Evolutionary conservation across 345 rosid species (phyloP).

Genomic region (Melaleuca quinquenervia): DNA sequence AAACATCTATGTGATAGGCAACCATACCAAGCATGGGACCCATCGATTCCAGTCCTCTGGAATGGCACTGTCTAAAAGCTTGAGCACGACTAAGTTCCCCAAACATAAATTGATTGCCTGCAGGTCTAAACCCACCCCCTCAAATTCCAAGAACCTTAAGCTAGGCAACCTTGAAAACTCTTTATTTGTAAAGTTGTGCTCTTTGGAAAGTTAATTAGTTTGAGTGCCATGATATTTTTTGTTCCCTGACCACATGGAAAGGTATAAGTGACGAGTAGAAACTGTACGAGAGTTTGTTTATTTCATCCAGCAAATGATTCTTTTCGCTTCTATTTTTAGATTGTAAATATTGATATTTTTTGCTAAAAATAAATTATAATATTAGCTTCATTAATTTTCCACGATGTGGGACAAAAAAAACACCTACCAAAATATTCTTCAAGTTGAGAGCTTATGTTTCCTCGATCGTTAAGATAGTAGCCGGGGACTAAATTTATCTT

Average conservation of each 20-base stretch:
- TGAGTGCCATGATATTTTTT: neutral
- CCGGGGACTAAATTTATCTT: neutral
- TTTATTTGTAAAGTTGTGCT: neutral
- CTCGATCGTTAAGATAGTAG: too few species aligned
- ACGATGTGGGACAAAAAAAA: fast-evolving
- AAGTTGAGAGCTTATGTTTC: neutral
- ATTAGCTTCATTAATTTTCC: too few species aligned
- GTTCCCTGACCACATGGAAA: neutral
- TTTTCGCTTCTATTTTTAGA: too few species aligned
- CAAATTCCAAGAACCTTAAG: neutral
- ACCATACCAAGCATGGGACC: neutral
- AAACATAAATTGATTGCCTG: neutral
- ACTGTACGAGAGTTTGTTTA: neutral
- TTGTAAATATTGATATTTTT: too few species aligned
- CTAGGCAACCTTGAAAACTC: neutral
- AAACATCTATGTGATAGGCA: fast-evolving
- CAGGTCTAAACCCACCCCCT: neutral
- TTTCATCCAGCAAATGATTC: too few species aligned
- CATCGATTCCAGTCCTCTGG: neutral
- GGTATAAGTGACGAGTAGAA: fast-evolving
- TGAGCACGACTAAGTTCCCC: neutral
- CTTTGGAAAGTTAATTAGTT: neutral
- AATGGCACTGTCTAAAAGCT: neutral
- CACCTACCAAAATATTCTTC: too few species aligned
- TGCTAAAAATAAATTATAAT: neutral